Percentiles rank a stretch among this genome's conserved stretches.
These are phyloP conservation scores for Raphanus raphanistrum DNA, from an alignment of 345 rosid genomes.

Conservation along the genomic window DNA sequence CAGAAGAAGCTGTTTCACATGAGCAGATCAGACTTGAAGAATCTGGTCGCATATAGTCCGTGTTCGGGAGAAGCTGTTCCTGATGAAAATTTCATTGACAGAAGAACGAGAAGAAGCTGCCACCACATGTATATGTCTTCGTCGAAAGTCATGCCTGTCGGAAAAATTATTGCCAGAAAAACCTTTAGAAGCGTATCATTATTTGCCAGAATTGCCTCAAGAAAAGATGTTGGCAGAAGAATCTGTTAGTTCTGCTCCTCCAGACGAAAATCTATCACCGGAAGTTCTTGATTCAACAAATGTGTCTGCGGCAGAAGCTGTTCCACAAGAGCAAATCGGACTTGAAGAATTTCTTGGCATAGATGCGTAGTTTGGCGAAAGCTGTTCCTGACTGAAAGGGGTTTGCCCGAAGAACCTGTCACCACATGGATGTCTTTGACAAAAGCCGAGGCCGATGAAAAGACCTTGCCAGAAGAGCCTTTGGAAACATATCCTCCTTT, in stretches of 20 bases:
- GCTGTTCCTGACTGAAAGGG: conserved; percentile 19
- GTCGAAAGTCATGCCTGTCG: neutral
- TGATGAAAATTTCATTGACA: neutral
- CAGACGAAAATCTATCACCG: conserved; percentile 18
- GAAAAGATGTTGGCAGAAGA: conserved; percentile 20
- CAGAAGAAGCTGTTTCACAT: neutral
- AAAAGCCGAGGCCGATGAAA: neutral
- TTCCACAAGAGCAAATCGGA: conserved; percentile 13
- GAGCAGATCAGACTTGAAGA: neutral
- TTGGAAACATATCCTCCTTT: conserved; percentile 5
- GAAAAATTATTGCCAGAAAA: conserved; percentile 13
- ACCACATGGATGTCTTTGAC: neutral
- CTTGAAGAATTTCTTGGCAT: conserved; percentile 7
- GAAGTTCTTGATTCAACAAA: conserved; percentile 21
- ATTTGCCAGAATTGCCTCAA: conserved; percentile 19
- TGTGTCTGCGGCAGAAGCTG: conserved; percentile 1
- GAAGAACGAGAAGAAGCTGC: neutral
- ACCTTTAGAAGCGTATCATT: conserved; percentile 8
- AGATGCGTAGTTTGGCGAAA: neutral
- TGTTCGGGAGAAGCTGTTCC: neutral
- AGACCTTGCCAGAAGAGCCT: conserved; percentile 14
- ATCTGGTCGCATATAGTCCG: neutral
- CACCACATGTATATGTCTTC: neutral
- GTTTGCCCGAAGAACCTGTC: neutral
- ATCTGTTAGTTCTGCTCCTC: conserved; percentile 1